Percentiles rank a stretch among this genome's conserved stretches.
These are phyloP conservation scores for Setaria italica DNA, from an alignment of 202 grass and related monocot species.

Conservation along the genomic window DNA sequence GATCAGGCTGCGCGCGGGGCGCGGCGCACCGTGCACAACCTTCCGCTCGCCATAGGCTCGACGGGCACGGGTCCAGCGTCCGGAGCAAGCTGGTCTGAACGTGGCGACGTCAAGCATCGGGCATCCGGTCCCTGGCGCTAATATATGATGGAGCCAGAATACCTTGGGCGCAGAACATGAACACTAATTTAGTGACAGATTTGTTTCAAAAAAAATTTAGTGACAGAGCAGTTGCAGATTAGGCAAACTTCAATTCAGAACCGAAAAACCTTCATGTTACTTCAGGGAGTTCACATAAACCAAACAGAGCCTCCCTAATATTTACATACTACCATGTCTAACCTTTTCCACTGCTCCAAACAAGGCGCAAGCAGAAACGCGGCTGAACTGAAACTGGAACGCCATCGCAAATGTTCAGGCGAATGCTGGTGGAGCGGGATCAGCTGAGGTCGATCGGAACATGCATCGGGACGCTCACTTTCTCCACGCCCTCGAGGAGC, in stretches of 20 bases:
- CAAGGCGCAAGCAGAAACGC: background rate
- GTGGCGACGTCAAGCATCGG: no score
- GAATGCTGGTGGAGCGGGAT: background rate
- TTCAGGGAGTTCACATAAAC: background rate
- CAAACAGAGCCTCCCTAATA: conserved; percentile 34
- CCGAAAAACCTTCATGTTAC: background rate
- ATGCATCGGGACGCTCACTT: conserved; percentile 29
- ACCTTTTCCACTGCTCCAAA: background rate
- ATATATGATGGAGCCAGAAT: no score
- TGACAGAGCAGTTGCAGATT: background rate
- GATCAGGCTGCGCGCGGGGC: no score
- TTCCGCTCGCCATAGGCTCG: background rate
- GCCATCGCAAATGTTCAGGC: background rate
- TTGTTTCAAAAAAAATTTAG: no score
- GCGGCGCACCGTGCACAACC: background rate
- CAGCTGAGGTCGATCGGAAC: conserved; percentile 51
- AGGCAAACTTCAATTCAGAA: background rate
- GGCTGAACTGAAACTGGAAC: background rate
- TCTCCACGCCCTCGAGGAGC: conserved; percentile 44
- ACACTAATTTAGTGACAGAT: background rate
- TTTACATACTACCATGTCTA: conserved; percentile 40
- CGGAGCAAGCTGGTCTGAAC: background rate
- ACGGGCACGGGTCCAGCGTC: background rate
- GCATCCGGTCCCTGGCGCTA: background rate
- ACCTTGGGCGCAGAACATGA: background rate